Conservation (phyloP, 1,139 yeast genomes). For the Ashbya aceris region DNA sequence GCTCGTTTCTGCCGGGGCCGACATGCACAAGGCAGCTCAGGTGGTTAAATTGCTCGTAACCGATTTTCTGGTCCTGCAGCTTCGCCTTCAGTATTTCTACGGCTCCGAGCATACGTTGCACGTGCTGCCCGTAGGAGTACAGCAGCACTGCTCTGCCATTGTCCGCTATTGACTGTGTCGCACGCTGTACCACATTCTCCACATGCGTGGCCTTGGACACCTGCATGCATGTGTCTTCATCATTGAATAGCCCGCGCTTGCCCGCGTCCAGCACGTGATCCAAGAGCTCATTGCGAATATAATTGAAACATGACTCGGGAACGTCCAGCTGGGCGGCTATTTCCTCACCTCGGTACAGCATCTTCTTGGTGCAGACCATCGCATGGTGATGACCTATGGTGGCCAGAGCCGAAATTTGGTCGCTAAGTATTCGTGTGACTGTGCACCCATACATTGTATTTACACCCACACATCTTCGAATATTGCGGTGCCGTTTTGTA, state of each 20-base stretch:
- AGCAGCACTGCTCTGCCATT: constrained; percentile 6
- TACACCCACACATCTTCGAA: background rate
- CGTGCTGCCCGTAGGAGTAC: constrained; percentile 24
- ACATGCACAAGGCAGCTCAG: constrained; percentile 16
- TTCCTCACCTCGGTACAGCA: background rate
- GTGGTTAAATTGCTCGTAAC: constrained; percentile 19
- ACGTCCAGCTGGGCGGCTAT: background rate
- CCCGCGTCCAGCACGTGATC: too few relatives aligned
- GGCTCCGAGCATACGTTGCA: constrained; percentile 22
- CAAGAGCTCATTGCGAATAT: background rate
- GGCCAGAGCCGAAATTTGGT: background rate
- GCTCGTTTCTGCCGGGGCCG: constrained; percentile 21
- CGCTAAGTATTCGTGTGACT: background rate
- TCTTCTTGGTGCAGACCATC: background rate
- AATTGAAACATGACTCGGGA: background rate
- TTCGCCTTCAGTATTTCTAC: constrained; percentile 19
- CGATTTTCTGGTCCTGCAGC: constrained; percentile 3
- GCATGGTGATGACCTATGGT: background rate
- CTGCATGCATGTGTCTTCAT: background rate
- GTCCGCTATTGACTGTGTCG: background rate
- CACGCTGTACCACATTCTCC: background rate
- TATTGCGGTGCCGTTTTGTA: background rate
- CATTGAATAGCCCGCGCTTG: too few relatives aligned
- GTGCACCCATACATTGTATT: background rate
- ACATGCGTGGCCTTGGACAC: background rate